Conservation (phyloP, 2,329 filamentous ascomycete species). For the Pseudocercospora macadamiae region DNA sequence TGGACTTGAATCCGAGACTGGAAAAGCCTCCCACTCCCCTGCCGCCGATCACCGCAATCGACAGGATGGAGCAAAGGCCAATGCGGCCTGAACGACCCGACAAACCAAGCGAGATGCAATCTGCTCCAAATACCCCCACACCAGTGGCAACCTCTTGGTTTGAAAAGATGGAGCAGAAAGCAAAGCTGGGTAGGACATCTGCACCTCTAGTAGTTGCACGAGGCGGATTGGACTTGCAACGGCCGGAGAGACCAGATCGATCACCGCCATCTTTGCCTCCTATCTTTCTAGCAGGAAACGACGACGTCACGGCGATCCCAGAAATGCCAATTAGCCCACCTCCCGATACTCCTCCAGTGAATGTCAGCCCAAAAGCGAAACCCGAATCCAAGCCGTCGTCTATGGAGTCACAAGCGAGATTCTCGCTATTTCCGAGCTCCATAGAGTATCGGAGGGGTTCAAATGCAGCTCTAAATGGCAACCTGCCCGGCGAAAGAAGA, state of each 20-base stretch:
- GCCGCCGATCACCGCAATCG: constrained; percentile 4
- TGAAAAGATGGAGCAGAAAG: constrained; percentile 3
- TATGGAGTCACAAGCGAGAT: neutral
- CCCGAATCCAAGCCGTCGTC: neutral
- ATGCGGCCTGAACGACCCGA: neutral
- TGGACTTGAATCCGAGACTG: neutral
- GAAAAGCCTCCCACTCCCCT: neutral
- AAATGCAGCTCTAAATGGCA: neutral
- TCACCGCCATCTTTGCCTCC: neutral
- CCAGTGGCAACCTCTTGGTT: neutral
- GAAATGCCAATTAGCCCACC: neutral
- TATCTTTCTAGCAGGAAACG: neutral
- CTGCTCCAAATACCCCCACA: constrained; percentile 2
- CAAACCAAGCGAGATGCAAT: constrained; percentile 2
- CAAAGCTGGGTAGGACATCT: neutral
- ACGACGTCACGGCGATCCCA: neutral
- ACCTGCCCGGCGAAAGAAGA: neutral
- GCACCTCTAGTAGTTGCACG: neutral
- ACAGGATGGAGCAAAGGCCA: constrained; percentile 1
- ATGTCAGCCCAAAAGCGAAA: neutral
- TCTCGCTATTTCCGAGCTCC: neutral
- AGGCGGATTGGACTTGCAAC: neutral
- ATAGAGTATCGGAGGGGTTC: neutral
- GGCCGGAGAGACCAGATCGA: neutral
- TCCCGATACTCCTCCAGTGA: neutral